Evolutionary conservation across 495 filamentous ascomycete genomes (phyloP).

Genomic region (Podospora comata): DNA sequence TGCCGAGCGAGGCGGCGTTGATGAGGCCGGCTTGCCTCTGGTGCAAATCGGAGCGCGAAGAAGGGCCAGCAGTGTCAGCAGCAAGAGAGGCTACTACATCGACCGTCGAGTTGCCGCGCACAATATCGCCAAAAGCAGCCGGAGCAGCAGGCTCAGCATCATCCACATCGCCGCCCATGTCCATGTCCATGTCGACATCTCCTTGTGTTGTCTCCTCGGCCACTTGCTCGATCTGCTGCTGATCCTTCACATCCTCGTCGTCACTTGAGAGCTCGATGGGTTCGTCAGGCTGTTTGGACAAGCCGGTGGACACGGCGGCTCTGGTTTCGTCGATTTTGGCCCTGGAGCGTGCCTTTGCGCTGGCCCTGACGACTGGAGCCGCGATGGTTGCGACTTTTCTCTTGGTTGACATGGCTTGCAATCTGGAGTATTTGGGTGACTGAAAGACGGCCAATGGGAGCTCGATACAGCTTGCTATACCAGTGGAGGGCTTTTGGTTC

Average conservation of each 20-base stretch:
- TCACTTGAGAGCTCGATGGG: slow-evolving; percentile 58
- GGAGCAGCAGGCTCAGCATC: slow-evolving; percentile 42
- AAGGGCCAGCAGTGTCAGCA: slow-evolving; percentile 31
- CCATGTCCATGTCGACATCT: slow-evolving; percentile 15
- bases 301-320: slow-evolving; percentile 54
- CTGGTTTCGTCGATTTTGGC: slow-evolving; percentile 73
- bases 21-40: slow-evolving; percentile 49
- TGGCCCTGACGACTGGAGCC: slow-evolving; percentile 53
- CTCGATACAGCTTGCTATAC: not conserved
- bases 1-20: slow-evolving; percentile 76
- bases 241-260: slow-evolving; percentile 18
- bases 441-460: slow-evolving; percentile 11
- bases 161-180: slow-evolving; percentile 37
- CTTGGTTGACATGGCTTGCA: slow-evolving; percentile 49
- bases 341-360: slow-evolving; percentile 54
- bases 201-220: slow-evolving; percentile 6
- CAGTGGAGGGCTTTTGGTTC: not conserved
- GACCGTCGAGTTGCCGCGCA: slow-evolving; percentile 70
- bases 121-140: slow-evolving; percentile 80
- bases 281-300: slow-evolving; percentile 26
- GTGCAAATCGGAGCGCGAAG: slow-evolving; percentile 30
- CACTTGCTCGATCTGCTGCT: not conserved
- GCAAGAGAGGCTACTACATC: slow-evolving; percentile 67
- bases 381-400: slow-evolving; percentile 50
- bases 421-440: not conserved